phyloP scores from a whole-genome alignment of 1,284 basidiomycete genomes.

The Cryptococcus sp. region DNA sequence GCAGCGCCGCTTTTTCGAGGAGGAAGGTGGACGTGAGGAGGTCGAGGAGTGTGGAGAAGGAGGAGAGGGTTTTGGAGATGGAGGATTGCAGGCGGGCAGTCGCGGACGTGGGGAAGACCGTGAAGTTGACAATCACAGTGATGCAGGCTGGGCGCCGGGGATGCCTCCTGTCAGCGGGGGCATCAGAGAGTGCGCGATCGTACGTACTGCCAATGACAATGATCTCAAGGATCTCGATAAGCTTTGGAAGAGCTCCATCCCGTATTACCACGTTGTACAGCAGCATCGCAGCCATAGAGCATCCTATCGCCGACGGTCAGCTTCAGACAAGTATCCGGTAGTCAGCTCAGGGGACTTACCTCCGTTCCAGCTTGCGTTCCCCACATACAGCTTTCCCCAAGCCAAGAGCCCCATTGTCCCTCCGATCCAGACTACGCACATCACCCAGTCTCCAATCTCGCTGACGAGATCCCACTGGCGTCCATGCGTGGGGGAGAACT shows the following conservation, averaged over 20 bases:
- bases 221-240: constrained; percentile 71
- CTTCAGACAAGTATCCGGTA: background rate
- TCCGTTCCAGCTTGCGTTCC: constrained; percentile 83
- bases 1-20: constrained; percentile 55
- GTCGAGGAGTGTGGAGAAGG: constrained; percentile 76
- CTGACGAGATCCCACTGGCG: constrained; percentile 40
- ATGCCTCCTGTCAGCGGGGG: background rate
- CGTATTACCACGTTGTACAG: constrained; percentile 83
- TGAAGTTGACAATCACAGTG: constrained; percentile 78
- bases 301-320: constrained; percentile 55
- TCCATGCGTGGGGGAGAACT: constrained; percentile 42
- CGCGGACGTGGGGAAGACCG: constrained; percentile 79
- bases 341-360: constrained; percentile 53
- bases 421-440: constrained; percentile 76
- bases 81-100: constrained; percentile 72
- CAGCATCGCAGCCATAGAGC: constrained; percentile 85
- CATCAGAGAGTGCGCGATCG: background rate
- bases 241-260: constrained; percentile 75
- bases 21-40: constrained; percentile 80
- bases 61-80: constrained; percentile 79
- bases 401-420: constrained; percentile 75
- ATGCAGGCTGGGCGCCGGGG: constrained; percentile 53
- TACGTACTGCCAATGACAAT: constrained; percentile 62
- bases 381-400: constrained; percentile 74
- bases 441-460: constrained; percentile 47